Evolutionary conservation across 2,329 filamentous ascomycete genomes (phyloP), one percentile per base, ranked within the genome.

Genomic region (Colletotrichum truncatum): DNA sequence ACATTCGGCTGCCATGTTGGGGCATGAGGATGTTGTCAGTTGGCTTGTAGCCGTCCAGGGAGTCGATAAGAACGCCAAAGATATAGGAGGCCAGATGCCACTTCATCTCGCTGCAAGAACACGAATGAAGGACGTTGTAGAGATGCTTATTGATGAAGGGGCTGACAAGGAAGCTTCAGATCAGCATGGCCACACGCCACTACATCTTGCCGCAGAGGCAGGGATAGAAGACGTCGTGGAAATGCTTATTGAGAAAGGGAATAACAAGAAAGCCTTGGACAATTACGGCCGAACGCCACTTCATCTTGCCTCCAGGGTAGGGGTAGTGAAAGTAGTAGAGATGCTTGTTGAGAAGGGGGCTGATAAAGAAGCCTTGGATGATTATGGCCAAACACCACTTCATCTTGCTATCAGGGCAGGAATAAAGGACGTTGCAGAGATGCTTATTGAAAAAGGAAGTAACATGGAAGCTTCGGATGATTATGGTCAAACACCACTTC

Each of bases 171-270:
- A 51, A 4, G 30, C 46, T 7, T 11, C 4, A 16, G 25, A 30
- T 26, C 10, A 16, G 7, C 1, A 3, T 7, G 23, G 11, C n/a
- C 14, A 5, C 18, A 51, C 26, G 16, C 46, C 46, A 32, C 46
- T 51, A 6, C 2, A 51, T n/a, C n/a, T 18, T 0, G 36, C 36
- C n/a, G 36, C 36, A 1, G 8, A 16, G 11, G n/a, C 36, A 2
- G 36, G 36, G 18, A 0, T 0, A 1, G n/a, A 2, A 0, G n/a
- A 16, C 11, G 2, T 18, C 9, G 7, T 5, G 4, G 36, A 39
- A 18, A 16, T 7, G n/a, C 36, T 39, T 5, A 18, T 39, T 18
- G 18, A 14, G 0, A 39, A 39, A 39, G 36, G 1, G 6, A 18
- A 5, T 10, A 18, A 39, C 36, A 18, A 39, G 18, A 18, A 39